Conservation (phyloP, 495 filamentous ascomycete genomes). For the Friedmanniomyces endolithicus region DNA sequence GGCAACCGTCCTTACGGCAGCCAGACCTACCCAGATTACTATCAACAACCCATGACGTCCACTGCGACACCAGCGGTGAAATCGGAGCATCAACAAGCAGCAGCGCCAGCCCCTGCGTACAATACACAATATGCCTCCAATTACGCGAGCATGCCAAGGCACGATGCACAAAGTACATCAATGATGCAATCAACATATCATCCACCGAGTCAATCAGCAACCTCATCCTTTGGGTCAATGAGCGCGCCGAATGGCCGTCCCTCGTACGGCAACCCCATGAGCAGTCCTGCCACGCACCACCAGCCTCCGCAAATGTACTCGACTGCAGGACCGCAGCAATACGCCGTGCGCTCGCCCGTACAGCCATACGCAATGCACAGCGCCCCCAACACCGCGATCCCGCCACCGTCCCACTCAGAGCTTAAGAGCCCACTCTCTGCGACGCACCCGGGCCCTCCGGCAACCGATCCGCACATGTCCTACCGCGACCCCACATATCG, state of each 20-base stretch:
- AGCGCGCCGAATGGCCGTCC: slow-evolving; percentile 3
- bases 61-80: neutral
- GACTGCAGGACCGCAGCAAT: neutral
- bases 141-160: slow-evolving; percentile 4
- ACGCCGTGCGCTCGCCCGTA: slow-evolving; percentile 12
- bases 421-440: slow-evolving; percentile 6
- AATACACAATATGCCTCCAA: slow-evolving; percentile 3
- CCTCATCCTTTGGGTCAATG: slow-evolving; percentile 16
- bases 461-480: slow-evolving; percentile 2
- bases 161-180: slow-evolving; percentile 2
- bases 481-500: neutral
- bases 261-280: slow-evolving; percentile 10
- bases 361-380: slow-evolving; percentile 11
- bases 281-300: neutral
- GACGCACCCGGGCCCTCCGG: neutral
- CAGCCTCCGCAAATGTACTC: neutral
- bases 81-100: slow-evolving; percentile 5
- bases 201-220: slow-evolving; percentile 1
- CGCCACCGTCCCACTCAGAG: slow-evolving; percentile 4
- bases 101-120: neutral
- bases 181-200: slow-evolving; percentile 15
- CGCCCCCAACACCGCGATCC: neutral
- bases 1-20: slow-evolving; percentile 3
- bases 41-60: neutral
- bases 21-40: slow-evolving; percentile 5